Percentiles rank a stretch among this genome's conserved stretches.
Evolutionary conservation across 1,284 basidiomycete genomes (phyloP).

Genomic region (Leccinum fuscescens): DNA sequence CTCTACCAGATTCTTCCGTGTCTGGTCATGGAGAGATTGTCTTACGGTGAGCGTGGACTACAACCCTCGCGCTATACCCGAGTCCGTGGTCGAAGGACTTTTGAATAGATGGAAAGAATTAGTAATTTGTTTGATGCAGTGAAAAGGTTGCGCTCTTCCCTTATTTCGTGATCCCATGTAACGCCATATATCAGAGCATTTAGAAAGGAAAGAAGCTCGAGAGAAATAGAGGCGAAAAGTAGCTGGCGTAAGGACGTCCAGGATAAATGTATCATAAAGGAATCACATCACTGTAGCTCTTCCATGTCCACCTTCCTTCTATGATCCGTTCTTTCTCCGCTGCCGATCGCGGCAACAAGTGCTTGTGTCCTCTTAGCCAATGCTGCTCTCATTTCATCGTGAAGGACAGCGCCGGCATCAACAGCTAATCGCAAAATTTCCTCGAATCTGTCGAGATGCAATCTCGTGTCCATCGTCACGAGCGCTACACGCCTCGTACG

Average conservation of each 20-base stretch:
- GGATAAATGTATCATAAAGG: constrained; percentile 11
- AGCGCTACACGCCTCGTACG: constrained; percentile 81
- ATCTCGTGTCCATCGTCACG: constrained; percentile 90
- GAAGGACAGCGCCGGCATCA: constrained; percentile 77
- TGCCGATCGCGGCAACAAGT: constrained; percentile 52
- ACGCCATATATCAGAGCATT: background rate
- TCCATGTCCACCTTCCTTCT: constrained; percentile 32
- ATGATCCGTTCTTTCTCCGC: constrained; percentile 27
- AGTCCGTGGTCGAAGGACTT: background rate
- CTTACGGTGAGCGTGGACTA: constrained; percentile 1
- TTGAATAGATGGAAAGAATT: constrained; percentile 1
- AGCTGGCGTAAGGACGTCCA: constrained; percentile 64
- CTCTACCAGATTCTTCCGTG: background rate
- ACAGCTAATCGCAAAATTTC: constrained; percentile 82
- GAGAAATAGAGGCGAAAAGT: constrained; percentile 88
- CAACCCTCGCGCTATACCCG: background rate
- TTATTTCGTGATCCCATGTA: background rate
- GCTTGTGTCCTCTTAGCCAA: constrained; percentile 64
- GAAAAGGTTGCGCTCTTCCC: background rate
- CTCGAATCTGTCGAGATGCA: constrained; percentile 91
- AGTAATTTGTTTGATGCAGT: background rate
- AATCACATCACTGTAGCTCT: constrained; percentile 23
- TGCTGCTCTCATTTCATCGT: constrained; percentile 80
- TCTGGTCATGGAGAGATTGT: background rate
- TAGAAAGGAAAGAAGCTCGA: constrained; percentile 76